A percentile compares a stretch with the other conserved stretches of the same genome.
Conservation (phyloP, 768 basidiomycete species). For the Lyophyllum decastes region DNA sequence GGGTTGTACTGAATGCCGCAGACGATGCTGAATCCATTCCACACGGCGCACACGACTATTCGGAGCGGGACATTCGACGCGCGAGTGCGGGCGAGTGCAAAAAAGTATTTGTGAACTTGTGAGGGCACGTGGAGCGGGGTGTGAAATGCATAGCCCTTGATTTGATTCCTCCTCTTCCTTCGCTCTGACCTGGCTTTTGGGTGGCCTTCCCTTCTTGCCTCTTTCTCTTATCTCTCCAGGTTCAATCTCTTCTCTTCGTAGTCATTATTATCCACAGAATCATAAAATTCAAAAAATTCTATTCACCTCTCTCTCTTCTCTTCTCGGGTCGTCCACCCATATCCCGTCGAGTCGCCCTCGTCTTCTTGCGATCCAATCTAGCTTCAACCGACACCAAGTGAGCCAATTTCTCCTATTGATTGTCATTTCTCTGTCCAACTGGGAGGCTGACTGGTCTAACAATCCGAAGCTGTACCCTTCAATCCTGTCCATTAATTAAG, state of each 20-base stretch:
- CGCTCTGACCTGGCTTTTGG: conserved; percentile 35
- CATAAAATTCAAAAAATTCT: conserved; percentile 14
- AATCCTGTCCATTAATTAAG: conserved; percentile 39
- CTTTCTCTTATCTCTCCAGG: conserved; percentile 31
- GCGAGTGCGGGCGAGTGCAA: conserved; percentile 83
- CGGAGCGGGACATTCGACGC: conserved; percentile 81
- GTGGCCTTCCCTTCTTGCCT: conserved; percentile 31
- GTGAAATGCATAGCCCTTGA: conserved; percentile 19
- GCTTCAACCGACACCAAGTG: conserved; percentile 3
- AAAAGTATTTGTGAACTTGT: conserved; percentile 63
- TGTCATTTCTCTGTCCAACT: conserved; percentile 14
- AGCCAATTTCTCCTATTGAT: background rate
- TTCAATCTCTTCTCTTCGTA: conserved; percentile 28
- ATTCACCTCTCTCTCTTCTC: conserved; percentile 13
- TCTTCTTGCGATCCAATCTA: conserved; percentile 17
- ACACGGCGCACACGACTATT: conserved; percentile 84
- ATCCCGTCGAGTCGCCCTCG: conserved; percentile 22
- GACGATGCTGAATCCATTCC: conserved; percentile 95
- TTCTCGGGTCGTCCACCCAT: conserved; percentile 15
- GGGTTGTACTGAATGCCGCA: conserved; percentile 30
- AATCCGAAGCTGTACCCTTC: conserved; percentile 32
- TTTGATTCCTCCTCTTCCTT: conserved; percentile 31
- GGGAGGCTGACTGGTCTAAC: conserved; percentile 9
- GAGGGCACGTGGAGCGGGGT: conserved; percentile 25
- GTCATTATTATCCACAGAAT: conserved; percentile 20